phyloP scores from a whole-genome alignment of 768 basidiomycete genomes.

The Calocera cornea region DNA sequence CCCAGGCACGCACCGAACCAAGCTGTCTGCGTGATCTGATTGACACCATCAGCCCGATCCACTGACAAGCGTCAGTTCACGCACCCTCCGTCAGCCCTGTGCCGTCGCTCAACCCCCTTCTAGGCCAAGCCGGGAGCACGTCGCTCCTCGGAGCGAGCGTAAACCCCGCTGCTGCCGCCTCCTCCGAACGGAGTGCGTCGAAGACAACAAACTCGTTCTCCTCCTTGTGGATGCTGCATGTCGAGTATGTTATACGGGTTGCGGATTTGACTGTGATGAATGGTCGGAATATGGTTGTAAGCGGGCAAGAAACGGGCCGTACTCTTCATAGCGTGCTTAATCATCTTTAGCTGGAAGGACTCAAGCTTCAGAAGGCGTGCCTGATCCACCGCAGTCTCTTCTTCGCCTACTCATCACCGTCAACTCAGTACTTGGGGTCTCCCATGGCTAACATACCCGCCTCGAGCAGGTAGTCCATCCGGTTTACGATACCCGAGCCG shows the following conservation, averaged over 20 bases:
- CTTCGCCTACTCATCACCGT: constrained; percentile 26
- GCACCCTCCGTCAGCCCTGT: constrained; percentile 30
- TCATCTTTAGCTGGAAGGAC: constrained; percentile 78
- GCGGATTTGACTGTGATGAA: constrained; percentile 51
- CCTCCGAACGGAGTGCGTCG: constrained; percentile 53
- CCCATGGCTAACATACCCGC: constrained; percentile 35
- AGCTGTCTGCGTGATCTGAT: constrained; percentile 41
- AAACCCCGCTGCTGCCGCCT: constrained; percentile 50
- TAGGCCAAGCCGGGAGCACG: constrained; percentile 69
- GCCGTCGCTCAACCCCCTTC: constrained; percentile 52
- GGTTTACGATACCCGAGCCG: constrained; percentile 83
- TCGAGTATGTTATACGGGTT: constrained; percentile 82
- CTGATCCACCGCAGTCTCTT: constrained; percentile 34
- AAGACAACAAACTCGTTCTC: constrained; percentile 91
- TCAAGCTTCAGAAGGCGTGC: constrained; percentile 73
- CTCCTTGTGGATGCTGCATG: constrained; percentile 82
- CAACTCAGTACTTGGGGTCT: neutral
- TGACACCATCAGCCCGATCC: neutral
- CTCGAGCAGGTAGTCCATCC: constrained; percentile 71
- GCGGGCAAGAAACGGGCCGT: constrained; percentile 19
- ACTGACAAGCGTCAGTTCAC: neutral
- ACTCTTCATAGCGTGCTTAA: constrained; percentile 95
- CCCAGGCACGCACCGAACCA: constrained; percentile 61
- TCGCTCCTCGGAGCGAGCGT: constrained; percentile 47
- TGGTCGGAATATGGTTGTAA: constrained; percentile 10